Evolutionary conservation across 2,329 filamentous ascomycete genomes (phyloP).

Genomic region (Lomentospora prolificans): DNA sequence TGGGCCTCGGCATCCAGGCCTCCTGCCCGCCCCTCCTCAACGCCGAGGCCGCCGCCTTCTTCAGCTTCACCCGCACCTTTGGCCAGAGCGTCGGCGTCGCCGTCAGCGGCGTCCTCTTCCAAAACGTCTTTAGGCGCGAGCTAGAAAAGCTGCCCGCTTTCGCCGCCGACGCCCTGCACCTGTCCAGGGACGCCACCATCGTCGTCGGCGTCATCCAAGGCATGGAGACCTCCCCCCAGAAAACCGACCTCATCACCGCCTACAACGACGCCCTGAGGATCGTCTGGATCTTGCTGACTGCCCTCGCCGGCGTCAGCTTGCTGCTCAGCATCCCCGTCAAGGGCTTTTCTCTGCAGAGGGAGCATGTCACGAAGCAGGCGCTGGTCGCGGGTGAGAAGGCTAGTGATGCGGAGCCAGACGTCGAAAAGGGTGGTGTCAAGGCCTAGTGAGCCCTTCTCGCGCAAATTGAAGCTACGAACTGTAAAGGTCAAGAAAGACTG

Average conservation of each 20-base stretch:
- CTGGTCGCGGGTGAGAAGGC: constrained; percentile 13
- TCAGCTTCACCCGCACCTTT: constrained; percentile 40
- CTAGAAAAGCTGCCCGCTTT: constrained; percentile 37
- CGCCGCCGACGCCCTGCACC: constrained; percentile 28
- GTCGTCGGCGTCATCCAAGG: constrained; percentile 48
- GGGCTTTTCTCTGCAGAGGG: constrained; percentile 21
- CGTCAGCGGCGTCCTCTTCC: constrained; percentile 55
- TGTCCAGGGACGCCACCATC: constrained; percentile 47
- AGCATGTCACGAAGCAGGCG: constrained; percentile 20
- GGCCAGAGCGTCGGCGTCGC: constrained; percentile 19
- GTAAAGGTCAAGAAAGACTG: no score
- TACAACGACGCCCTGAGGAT: constrained; percentile 22
- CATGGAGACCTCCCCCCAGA: constrained; percentile 28
- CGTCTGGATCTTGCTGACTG: constrained; percentile 23
- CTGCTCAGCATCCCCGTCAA: constrained; percentile 22
- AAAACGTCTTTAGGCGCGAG: constrained; percentile 49
- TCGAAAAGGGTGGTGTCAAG: background rate
- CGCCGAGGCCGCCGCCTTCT: constrained; percentile 53
- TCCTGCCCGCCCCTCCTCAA: constrained; percentile 33
- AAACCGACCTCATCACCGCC: constrained; percentile 19
- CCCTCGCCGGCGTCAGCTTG: constrained; percentile 18
- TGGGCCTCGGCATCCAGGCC: constrained; percentile 55
- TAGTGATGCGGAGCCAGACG: background rate
- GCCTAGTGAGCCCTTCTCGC: background rate
- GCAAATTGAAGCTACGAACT: background rate